Evolutionary conservation across 768 basidiomycete species (phyloP), one percentile per base, ranked within the genome.

Genomic region (Kwoniella newhampshirensis): DNA sequence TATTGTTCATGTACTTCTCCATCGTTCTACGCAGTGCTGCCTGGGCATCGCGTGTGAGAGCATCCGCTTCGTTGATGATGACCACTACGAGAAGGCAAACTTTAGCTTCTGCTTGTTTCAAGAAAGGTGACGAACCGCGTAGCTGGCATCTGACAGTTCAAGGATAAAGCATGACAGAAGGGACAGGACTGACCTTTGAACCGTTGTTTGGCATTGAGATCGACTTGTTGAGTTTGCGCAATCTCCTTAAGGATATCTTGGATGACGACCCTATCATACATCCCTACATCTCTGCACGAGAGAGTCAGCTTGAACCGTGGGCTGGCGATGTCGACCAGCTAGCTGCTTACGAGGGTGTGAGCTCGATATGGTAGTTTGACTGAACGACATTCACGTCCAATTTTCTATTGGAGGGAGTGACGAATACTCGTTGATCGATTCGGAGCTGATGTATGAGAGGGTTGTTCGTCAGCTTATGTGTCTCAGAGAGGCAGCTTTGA

Each of bases 1-100:
- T 84, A 75, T 97, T 99, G 39, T 87, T 85, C 88, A 96, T 97
- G 80, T 94, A 98, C 77, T 97, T 98, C 75, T 99, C 94, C 94
- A 98, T 99, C 9, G 94, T 99, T 55, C 94, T 82, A 69, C 94
- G 86, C 30, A 99, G 82, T 7, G 94, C 94, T 0, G 94, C 92
- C 79, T 99, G 94, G 1, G 94, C 94, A 78, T 99, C 94, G 51
- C 94, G 86, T 11, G 90, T 86, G 39, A 99, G 82, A 0, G 89
- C 87, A 75, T 99, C 94, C 1, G 94, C 94, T 78, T 97, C 94
- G 66, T 98, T 97, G 71, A 99, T 96, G 56, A 99, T 82, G 48
- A 99, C 93, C n/a, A 93, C 94, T 97, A n/a, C 36, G 20, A 41
- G n/a, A 5, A 20, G 6, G 23, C 26, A 20, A 23, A 36, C 1